These are phyloP conservation scores for Oidiodendron maius DNA, from an alignment of 495 filamentous ascomycete species.

Conservation along the genomic window DNA sequence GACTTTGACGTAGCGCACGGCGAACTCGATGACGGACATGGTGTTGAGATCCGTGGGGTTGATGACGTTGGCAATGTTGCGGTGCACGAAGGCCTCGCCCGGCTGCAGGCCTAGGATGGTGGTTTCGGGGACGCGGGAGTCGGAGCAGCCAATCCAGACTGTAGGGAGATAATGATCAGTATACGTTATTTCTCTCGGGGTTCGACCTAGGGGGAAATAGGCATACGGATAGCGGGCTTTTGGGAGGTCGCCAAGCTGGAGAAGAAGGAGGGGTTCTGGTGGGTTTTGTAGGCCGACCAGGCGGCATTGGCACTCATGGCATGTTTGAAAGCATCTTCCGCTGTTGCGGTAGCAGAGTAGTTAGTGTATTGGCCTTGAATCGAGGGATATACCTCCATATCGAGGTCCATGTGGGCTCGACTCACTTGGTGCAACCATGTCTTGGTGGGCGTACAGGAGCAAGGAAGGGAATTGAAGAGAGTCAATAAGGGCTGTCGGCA, in stretches of 20 bases:
- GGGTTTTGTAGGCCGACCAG: constrained; percentile 60
- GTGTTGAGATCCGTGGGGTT: constrained; percentile 71
- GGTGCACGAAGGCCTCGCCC: constrained; percentile 88
- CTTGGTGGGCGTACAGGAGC: too few relatives aligned
- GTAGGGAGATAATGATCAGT: too few relatives aligned
- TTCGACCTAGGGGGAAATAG: neutral
- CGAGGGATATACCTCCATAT: too few relatives aligned
- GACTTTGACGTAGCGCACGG: constrained; percentile 68
- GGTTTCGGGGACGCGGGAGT: constrained; percentile 84
- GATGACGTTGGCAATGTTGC: constrained; percentile 91
- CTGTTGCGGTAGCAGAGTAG: too few relatives aligned
- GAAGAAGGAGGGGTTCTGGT: constrained; percentile 68
- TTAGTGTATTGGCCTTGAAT: too few relatives aligned
- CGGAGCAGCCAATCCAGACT: constrained; percentile 91
- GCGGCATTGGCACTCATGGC: constrained; percentile 61
- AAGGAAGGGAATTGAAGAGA: too few relatives aligned
- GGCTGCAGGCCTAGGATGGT: constrained; percentile 74
- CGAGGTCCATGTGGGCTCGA: too few relatives aligned
- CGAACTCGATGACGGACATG: constrained; percentile 75
- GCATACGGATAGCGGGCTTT: constrained; percentile 61
- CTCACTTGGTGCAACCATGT: too few relatives aligned
- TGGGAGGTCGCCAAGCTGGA: constrained; percentile 63
- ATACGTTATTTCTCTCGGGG: too few relatives aligned
- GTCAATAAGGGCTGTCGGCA: too few relatives aligned
- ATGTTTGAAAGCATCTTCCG: constrained; percentile 45